Percentiles rank a stretch among this genome's conserved stretches.
Conservation (phyloP, 2,329 filamentous ascomycete genomes). For the Zarea fungicola region DNA sequence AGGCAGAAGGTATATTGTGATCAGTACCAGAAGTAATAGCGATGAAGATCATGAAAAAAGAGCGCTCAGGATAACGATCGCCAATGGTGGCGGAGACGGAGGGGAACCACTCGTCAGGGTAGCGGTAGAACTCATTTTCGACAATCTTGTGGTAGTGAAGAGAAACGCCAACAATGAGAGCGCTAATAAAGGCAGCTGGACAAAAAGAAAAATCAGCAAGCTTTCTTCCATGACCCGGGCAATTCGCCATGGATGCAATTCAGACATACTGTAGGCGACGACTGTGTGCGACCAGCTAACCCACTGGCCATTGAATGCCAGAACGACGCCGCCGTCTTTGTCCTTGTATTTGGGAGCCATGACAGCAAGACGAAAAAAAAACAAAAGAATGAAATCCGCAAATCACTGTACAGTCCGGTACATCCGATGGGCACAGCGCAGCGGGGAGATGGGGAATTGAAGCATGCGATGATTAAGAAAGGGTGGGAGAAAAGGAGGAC, state of each 20-base stretch:
- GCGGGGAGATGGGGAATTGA: slow-evolving; percentile 1
- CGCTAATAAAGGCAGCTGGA: slow-evolving; percentile 77
- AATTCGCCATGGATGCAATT: slow-evolving; percentile 1
- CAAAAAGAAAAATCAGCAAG: slow-evolving; percentile 5
- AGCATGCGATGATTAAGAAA: slow-evolving; percentile 3
- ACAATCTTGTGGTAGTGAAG: slow-evolving; percentile 98
- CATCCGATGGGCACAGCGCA: slow-evolving; percentile 3
- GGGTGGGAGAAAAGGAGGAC: slow-evolving; percentile 2
- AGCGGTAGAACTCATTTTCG: slow-evolving; percentile 92
- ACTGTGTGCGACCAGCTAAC: slow-evolving; percentile 82
- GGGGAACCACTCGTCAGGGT: slow-evolving; percentile 93
- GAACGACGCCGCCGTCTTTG: slow-evolving; percentile 55
- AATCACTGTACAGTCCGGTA: neutral
- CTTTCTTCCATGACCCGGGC: neutral
- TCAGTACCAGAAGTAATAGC: slow-evolving; percentile 79
- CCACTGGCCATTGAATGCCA: slow-evolving; percentile 78
- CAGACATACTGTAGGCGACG: slow-evolving; percentile 67
- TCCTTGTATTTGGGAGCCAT: slow-evolving; percentile 57
- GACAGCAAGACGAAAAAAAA: slow-evolving; percentile 9
- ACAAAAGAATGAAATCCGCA: slow-evolving; percentile 9
- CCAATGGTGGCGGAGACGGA: slow-evolving; percentile 96
- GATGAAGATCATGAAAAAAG: slow-evolving; percentile 96
- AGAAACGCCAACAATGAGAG: slow-evolving; percentile 70
- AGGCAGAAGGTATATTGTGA: neutral
- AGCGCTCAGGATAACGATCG: slow-evolving; percentile 92